Base-by-base conservation (phyloP, 2,329 filamentous ascomycete species). In the Fusarium proliferatum region DNA sequence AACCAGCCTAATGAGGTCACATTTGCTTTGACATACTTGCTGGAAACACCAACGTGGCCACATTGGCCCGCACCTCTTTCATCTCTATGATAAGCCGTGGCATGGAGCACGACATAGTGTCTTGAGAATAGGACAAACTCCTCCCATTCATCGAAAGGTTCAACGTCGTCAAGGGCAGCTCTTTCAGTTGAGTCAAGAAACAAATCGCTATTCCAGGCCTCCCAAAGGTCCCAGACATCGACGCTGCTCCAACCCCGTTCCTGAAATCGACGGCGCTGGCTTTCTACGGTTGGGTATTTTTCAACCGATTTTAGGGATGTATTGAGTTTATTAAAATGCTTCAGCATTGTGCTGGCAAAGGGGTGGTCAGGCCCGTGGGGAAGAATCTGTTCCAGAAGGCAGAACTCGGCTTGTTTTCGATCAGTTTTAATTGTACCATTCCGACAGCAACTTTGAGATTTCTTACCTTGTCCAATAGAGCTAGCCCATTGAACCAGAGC, bases 81-180 rank as follows among this genome's bases (percentile, higher is more conserved):
- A 28, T 52, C 39, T 26, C 30, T 57, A 16, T 49, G 52, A 9
- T 71, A 58, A 13, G 78, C 78, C 13, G 60, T 72, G 16, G 94
- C 94, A 57, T 90, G 86, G 13, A 97, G 86, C 48, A 98, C 83
- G 75, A 95, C 93, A 81, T 97, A 97, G 81, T 98, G 95, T 39
- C 91, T 91, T 5, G 89, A 90, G 80, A 97, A 97, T 2, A 97
- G 85, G 5, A 93, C 91, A 79, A 98, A 95, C 78, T 98, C 96
- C 81, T 98, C 96, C 94, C 94, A 97, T 82, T 98, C 95, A 80
- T 98, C 96, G 79, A 98, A 98, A 2, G 92, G 90, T 78, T 98
- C 96, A 21, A 95, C 82, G 2, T 84, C 79, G 75, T 97, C 92
- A 19, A 98, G 83, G 16, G 83, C 83, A 41, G 80, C 84, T 71